phyloP scores from a whole-genome alignment of 345 rosid species.

The Odontarrhena argentea region DNA sequence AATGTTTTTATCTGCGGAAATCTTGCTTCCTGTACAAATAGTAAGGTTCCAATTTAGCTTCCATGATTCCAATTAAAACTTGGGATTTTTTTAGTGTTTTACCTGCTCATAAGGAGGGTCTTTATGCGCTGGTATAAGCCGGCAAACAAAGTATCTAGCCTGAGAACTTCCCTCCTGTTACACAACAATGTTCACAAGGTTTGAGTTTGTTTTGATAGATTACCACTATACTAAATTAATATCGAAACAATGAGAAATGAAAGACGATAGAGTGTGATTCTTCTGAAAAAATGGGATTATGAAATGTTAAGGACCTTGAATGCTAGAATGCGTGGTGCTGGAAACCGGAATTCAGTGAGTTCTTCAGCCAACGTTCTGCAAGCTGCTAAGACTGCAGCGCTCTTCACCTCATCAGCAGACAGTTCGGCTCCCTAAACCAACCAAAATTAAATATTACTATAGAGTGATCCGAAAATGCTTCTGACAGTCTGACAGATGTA shows the following conservation, averaged over 20 bases:
- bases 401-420: slow-evolving; percentile 82
- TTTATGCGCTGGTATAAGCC: slow-evolving; percentile 96
- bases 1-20: slow-evolving; percentile 77
- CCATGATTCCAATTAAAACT: neutral
- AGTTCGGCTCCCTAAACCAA: slow-evolving; percentile 82
- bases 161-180: slow-evolving; percentile 94
- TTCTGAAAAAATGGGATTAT: slow-evolving; percentile 16
- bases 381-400: slow-evolving; percentile 90
- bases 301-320: slow-evolving; percentile 66
- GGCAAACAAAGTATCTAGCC: slow-evolving; percentile 89
- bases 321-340: slow-evolving; percentile 92
- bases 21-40: slow-evolving; percentile 76
- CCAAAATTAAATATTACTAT: slow-evolving; percentile 8
- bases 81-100: neutral
- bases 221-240: neutral
- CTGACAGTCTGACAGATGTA: neutral
- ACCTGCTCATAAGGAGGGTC: slow-evolving; percentile 99
- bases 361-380: slow-evolving; percentile 98
- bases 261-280: neutral
- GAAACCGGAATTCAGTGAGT: slow-evolving; percentile 87
- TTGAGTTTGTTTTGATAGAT: slow-evolving; percentile 12
- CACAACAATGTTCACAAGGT: slow-evolving; percentile 9
- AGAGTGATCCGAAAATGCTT: neutral
- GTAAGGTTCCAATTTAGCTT: too few species aligned
- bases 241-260: neutral